Evolutionary conservation across 2,329 filamentous ascomycete species (phyloP).

Genomic region (Furcasterigmium furcatum): DNA sequence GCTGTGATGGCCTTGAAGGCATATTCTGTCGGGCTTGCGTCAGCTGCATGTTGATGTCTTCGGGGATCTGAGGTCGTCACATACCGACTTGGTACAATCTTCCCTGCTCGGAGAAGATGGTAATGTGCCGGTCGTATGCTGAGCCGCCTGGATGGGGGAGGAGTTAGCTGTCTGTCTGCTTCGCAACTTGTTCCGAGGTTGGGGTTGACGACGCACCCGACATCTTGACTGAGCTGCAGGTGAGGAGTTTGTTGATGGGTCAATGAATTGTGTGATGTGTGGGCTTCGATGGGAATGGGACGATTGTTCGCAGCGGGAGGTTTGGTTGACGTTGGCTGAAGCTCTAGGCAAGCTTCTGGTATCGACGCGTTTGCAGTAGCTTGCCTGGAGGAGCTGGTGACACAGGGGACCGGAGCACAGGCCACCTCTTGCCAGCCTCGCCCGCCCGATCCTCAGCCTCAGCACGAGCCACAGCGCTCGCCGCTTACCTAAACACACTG

Average conservation of each 20-base stretch:
- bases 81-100: conserved; percentile 98
- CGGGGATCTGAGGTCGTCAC: conserved; percentile 31
- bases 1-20: conserved; percentile 99
- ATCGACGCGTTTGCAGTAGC: conserved; percentile 43
- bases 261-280: not conserved
- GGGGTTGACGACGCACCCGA: conserved; percentile 38
- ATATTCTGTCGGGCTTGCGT: conserved; percentile 71
- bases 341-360: conserved; percentile 12
- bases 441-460: too few relatives aligned
- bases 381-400: conserved; percentile 36
- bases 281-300: conserved; percentile 14
- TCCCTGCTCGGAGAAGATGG: conserved; percentile 98
- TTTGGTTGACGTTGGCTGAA: conserved; percentile 11
- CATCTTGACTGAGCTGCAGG: conserved; percentile 37
- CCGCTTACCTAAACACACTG: not conserved
- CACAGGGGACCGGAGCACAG: conserved; percentile 6
- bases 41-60: conserved; percentile 10
- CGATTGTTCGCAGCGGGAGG: conserved; percentile 6
- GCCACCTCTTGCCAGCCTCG: not conserved
- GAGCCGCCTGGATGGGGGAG: conserved; percentile 59
- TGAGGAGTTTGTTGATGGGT: not conserved
- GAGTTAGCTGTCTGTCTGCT: conserved; percentile 21
- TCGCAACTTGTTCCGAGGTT: not conserved
- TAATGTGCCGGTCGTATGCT: conserved; percentile 98
- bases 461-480: not conserved